A percentile compares a stretch with the other conserved stretches of the same genome.
These are phyloP conservation scores for Abortiporus biennis DNA, from an alignment of 1,284 basidiomycete species.

Conservation along the genomic window DNA sequence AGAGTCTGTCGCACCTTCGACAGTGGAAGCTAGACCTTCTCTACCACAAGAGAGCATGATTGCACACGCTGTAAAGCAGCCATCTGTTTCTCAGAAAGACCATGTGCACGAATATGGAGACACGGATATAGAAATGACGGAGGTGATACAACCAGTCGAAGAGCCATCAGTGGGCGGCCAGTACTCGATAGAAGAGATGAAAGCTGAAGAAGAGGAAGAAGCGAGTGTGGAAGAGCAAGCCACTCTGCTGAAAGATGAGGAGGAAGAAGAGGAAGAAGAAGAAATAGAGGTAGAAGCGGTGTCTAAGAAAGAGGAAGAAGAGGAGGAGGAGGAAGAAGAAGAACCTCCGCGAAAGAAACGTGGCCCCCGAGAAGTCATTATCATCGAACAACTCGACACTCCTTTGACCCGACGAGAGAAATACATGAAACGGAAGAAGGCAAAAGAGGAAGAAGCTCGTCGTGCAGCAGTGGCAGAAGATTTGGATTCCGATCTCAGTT, in stretches of 20 bases:
- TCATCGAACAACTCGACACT: conserved; percentile 66
- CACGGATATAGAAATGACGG: neutral
- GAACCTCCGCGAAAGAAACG: conserved; percentile 7
- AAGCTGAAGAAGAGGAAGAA: neutral
- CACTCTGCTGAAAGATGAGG: neutral
- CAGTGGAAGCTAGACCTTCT: too few species aligned
- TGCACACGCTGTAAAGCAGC: neutral
- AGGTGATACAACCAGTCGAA: neutral
- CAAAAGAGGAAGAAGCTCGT: neutral
- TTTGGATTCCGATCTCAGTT: conserved; percentile 24
- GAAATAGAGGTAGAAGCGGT: neutral
- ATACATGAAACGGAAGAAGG: conserved; percentile 17
- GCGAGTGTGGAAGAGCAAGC: neutral
- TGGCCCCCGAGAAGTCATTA: conserved; percentile 35
- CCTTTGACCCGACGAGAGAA: conserved; percentile 58
- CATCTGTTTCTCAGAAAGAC: neutral
- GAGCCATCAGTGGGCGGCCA: too few species aligned
- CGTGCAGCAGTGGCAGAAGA: conserved; percentile 1
- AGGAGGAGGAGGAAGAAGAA: neutral
- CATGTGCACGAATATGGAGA: neutral
- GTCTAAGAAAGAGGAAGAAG: neutral
- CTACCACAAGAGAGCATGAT: neutral
- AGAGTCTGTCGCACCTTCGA: too few species aligned
- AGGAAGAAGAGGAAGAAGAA: neutral
- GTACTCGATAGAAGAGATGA: too few species aligned